Percentiles rank a stretch among this genome's conserved stretches.
Conservation (phyloP, 768 basidiomycete genomes). For the Suillus bovinus region DNA sequence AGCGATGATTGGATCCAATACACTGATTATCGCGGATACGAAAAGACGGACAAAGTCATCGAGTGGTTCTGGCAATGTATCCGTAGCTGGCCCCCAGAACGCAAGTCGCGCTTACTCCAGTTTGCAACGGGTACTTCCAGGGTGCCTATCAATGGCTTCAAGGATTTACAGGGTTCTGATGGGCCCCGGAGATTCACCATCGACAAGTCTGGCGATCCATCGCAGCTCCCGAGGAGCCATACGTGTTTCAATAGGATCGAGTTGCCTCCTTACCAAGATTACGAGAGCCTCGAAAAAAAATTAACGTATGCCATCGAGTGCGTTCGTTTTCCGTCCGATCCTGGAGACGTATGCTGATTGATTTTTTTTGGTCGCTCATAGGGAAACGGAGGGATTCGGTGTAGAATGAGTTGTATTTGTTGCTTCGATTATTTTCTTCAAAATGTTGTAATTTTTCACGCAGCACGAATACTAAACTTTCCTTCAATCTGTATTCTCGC, state of each 20-base stretch:
- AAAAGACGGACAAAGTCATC: slow-evolving; percentile 84
- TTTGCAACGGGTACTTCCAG: slow-evolving; percentile 89
- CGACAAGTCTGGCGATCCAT: slow-evolving; percentile 90
- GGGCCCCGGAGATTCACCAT: slow-evolving; percentile 93
- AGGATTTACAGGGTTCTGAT: slow-evolving; percentile 91
- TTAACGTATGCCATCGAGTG: slow-evolving; percentile 83
- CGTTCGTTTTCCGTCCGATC: slow-evolving; percentile 29
- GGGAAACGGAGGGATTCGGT: slow-evolving; percentile 79
- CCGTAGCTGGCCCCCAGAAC: slow-evolving; percentile 86
- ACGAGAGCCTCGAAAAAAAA: slow-evolving; percentile 84
- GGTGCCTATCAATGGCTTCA: slow-evolving; percentile 91
- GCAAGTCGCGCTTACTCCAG: slow-evolving; percentile 83
- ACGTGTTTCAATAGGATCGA: slow-evolving; percentile 94
- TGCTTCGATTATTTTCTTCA: slow-evolving; percentile 8
- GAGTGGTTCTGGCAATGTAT: slow-evolving; percentile 97
- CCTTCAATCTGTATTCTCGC: not conserved
- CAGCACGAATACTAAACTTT: not conserved
- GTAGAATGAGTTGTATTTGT: slow-evolving; percentile 44
- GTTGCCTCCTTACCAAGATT: slow-evolving; percentile 86
- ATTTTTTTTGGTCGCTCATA: slow-evolving; percentile 25
- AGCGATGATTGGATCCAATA: slow-evolving; percentile 93
- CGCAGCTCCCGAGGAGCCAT: slow-evolving; percentile 85
- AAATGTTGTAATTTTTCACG: slow-evolving; percentile 3
- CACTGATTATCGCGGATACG: slow-evolving; percentile 89
- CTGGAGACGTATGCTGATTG: slow-evolving; percentile 8